Conservation (phyloP, 768 basidiomycete genomes). For the Imleria badia region DNA sequence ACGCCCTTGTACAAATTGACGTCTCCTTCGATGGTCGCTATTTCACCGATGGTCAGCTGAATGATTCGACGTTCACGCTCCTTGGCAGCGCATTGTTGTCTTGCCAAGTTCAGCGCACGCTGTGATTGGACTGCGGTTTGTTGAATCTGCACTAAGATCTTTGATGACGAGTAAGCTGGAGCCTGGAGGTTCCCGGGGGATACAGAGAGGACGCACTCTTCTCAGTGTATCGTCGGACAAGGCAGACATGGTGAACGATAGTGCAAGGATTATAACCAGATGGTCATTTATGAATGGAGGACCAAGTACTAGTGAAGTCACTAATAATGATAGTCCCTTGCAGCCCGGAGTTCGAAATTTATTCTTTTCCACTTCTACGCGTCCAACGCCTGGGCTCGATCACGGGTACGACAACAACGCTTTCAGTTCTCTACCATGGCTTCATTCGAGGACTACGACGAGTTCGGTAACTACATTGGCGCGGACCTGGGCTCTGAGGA, state of each 20-base stretch:
- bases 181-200: background rate
- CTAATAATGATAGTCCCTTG: background rate
- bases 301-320: background rate
- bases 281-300: constrained; percentile 10
- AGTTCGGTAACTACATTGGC: constrained; percentile 98
- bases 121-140: constrained; percentile 87
- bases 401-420: constrained; percentile 3
- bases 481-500: constrained; percentile 87
- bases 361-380: constrained; percentile 23
- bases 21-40: constrained; percentile 64
- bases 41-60: constrained; percentile 85
- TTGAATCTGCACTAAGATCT: constrained; percentile 94
- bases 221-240: constrained; percentile 80
- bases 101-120: constrained; percentile 66
- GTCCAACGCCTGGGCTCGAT: constrained; percentile 13
- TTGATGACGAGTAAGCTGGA: constrained; percentile 22
- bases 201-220: constrained; percentile 48
- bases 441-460: constrained; percentile 78
- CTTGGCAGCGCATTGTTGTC: constrained; percentile 75
- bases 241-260: constrained; percentile 42
- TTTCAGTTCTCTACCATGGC: constrained; percentile 39
- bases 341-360: constrained; percentile 36
- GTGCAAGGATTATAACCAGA: constrained; percentile 2
- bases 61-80: constrained; percentile 89
- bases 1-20: constrained; percentile 92